A percentile compares a stretch with the other conserved stretches of the same genome.
Conservation (phyloP, 1,284 basidiomycete species). For the Rhodotorula mucilaginosa region DNA sequence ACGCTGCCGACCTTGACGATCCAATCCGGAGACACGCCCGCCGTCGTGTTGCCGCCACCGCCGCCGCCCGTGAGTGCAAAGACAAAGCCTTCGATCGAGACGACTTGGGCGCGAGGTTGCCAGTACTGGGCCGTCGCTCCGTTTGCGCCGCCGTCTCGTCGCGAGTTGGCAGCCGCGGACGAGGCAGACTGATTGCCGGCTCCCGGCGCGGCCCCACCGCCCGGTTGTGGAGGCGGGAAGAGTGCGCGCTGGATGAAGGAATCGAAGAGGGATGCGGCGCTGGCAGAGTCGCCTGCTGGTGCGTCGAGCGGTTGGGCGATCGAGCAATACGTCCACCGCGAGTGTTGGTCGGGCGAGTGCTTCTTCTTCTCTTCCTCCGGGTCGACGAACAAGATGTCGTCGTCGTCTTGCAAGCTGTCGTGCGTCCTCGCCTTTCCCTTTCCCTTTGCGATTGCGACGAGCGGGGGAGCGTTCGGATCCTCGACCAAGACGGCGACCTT, state of each 20-base stretch:
- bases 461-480: constrained; percentile 25
- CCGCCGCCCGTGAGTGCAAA: constrained; percentile 6
- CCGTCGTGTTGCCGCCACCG: too few relatives aligned
- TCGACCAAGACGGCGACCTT: constrained; percentile 31
- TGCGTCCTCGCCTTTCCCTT: constrained; percentile 1
- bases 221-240: constrained; percentile 20
- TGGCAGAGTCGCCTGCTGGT: background rate
- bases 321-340: constrained; percentile 29
- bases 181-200: background rate
- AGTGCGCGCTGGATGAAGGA: constrained; percentile 40
- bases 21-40: constrained; percentile 29
- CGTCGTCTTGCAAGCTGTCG: constrained; percentile 5
- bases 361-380: background rate
- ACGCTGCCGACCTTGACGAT: constrained; percentile 35
- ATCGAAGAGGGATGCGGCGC: constrained; percentile 26
- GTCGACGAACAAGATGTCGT: background rate
- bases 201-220: background rate
- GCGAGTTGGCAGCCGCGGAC: background rate
- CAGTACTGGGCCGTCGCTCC: constrained; percentile 3
- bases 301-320: constrained; percentile 15
- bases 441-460: too few relatives aligned
- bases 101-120: constrained; percentile 31
- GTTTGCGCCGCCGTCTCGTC: background rate
- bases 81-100: constrained; percentile 34
- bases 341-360: background rate